A percentile compares a stretch with the other conserved stretches of the same genome.
These are phyloP conservation scores for Arthrobotrys sinensis DNA, from an alignment of 2,329 filamentous ascomycete genomes.

Conservation along the genomic window DNA sequence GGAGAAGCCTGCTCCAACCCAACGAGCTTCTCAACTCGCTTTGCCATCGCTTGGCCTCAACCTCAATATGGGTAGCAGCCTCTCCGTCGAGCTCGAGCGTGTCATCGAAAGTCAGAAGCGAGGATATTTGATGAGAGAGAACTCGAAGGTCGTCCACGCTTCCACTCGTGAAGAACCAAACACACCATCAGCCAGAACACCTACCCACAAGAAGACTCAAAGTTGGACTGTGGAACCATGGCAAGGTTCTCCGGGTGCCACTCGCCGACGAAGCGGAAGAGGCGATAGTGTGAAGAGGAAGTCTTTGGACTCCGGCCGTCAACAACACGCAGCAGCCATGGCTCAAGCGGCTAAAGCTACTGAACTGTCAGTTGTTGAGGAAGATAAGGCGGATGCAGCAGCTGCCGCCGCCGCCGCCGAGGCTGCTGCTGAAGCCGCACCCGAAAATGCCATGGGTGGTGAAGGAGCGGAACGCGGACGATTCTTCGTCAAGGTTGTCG, in stretches of 20 bases:
- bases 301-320: conserved; percentile 38
- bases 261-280: conserved; percentile 73
- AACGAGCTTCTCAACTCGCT: conserved; percentile 40
- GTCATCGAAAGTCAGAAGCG: conserved; percentile 76
- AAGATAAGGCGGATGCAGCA: conserved; percentile 72
- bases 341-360: conserved; percentile 40
- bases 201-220: conserved; percentile 83
- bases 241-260: conserved; percentile 73
- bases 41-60: conserved; percentile 53
- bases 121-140: conserved; percentile 98
- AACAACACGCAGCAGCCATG: conserved; percentile 46
- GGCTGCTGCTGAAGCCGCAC: background rate
- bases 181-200: conserved; percentile 75
- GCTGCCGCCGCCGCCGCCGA: background rate
- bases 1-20: conserved; percentile 66
- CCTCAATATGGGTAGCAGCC: conserved; percentile 59
- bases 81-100: conserved; percentile 52
- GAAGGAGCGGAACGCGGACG: conserved; percentile 90
- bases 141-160: conserved; percentile 96
- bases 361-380: conserved; percentile 76
- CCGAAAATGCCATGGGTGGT: conserved; percentile 70
- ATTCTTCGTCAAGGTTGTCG: conserved; percentile 98
- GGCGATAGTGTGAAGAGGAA: conserved; percentile 74
- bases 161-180: conserved; percentile 80
- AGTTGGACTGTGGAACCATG: conserved; percentile 98